Conservation (phyloP, 495 filamentous ascomycete genomes). For the Talaromyces trachyspermus region DNA sequence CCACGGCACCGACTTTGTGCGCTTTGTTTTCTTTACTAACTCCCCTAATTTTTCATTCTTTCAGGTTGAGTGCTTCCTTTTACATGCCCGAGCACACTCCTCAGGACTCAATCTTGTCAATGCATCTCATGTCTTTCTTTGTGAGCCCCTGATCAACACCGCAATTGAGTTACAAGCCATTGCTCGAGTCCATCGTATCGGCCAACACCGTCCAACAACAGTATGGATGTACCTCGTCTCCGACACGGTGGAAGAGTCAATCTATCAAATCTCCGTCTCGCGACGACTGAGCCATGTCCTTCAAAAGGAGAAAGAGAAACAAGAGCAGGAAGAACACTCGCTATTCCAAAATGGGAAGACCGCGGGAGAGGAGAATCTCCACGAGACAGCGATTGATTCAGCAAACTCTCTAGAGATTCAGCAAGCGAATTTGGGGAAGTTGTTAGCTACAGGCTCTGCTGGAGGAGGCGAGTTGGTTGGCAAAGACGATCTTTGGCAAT, state of each 20-base stretch:
- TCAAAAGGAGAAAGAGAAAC: constrained; percentile 25
- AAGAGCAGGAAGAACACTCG: constrained; percentile 12
- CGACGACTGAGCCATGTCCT: constrained; percentile 71
- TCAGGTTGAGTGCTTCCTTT: constrained; percentile 71
- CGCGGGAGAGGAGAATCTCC: constrained; percentile 22
- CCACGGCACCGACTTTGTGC: too few relatives aligned
- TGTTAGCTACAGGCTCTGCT: constrained; percentile 61
- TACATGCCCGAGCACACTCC: constrained; percentile 82
- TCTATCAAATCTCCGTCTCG: constrained; percentile 76
- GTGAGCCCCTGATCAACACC: constrained; percentile 87
- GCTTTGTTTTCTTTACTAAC: neutral
- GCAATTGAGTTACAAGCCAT: constrained; percentile 92
- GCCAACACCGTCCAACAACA: constrained; percentile 77
- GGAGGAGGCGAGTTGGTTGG: constrained; percentile 85
- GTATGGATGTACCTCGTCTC: constrained; percentile 92
- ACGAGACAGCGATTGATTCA: constrained; percentile 59
- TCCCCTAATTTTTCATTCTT: neutral
- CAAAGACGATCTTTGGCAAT: constrained; percentile 79
- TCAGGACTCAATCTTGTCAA: constrained; percentile 86
- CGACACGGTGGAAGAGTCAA: constrained; percentile 82
- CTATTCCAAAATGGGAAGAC: constrained; percentile 19
- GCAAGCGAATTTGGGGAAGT: constrained; percentile 52
- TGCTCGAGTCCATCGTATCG: constrained; percentile 88
- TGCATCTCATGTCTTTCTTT: constrained; percentile 89
- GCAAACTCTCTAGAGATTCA: constrained; percentile 81